phyloP scores from a whole-genome alignment of 257 asterid genomes.

The Nicotiana noctiflora region DNA sequence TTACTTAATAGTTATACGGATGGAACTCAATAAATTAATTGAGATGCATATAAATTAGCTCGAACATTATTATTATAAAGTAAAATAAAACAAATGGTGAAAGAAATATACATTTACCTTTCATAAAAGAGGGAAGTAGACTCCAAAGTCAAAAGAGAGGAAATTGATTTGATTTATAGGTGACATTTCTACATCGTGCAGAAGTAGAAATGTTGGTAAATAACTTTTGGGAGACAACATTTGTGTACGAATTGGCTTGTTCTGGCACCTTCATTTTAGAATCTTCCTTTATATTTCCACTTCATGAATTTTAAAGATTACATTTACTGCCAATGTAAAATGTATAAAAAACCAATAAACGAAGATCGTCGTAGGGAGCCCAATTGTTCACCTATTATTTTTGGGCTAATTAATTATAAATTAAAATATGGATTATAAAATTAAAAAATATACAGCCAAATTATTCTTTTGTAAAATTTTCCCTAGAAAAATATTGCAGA shows the following conservation, averaged over 20 bases:
- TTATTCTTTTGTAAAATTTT: no score
- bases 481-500: neutral
- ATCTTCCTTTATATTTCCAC: neutral
- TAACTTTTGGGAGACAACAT: constrained; percentile 4
- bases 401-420: no score
- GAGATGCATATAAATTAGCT: no score
- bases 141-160: neutral
- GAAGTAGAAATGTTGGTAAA: neutral
- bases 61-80: no score
- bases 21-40: no score
- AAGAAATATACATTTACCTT: neutral
- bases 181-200: neutral
- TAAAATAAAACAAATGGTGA: neutral
- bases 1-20: neutral
- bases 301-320: neutral
- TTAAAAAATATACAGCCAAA: no score
- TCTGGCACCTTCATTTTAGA: neutral
- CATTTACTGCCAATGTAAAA: neutral
- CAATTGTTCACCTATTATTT: no score
- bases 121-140: neutral
- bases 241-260: neutral
- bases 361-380: neutral
- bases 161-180: neutral
- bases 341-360: no score
- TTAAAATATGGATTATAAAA: no score